Evolutionary conservation across 179 eudicot species (phyloP).

Genomic region (Spergularia azorica): DNA sequence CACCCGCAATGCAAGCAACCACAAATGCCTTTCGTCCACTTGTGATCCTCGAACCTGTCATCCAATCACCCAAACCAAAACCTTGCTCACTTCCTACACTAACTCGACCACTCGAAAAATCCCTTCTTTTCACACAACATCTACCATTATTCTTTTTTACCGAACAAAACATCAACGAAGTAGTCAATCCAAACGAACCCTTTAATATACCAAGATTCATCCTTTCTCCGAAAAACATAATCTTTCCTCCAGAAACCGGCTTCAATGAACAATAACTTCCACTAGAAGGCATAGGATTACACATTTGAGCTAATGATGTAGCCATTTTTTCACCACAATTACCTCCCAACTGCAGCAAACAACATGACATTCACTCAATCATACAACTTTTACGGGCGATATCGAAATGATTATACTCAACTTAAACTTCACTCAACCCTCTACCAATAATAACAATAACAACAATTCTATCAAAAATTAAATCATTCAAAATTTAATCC

Average conservation of each 20-base stretch:
- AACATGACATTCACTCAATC: background rate
- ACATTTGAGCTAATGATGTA: conserved; percentile 25
- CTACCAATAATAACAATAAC: too few species aligned
- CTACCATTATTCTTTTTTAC: background rate
- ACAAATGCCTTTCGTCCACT: conserved; percentile 3
- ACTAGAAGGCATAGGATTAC: conserved; percentile 20
- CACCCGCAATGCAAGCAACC: conserved; percentile 29
- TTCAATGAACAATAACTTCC: conserved; percentile 26
- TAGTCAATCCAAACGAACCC: conserved; percentile 1
- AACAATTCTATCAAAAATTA: too few species aligned
- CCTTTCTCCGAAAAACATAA: conserved; percentile 19
- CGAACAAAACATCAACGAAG: background rate
- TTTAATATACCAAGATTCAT: conserved; percentile 12
- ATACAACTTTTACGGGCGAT: background rate
- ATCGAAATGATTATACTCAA: too few species aligned
- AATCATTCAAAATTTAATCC: too few species aligned
- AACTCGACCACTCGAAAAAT: conserved; percentile 14
- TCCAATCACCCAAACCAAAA: background rate
- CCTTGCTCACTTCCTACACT: conserved; percentile 3
- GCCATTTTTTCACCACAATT: conserved; percentile 25
- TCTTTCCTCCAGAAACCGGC: conserved; percentile 14
- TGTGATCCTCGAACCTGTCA: conserved; percentile 13
- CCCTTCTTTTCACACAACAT: background rate
- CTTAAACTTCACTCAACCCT: too few species aligned
- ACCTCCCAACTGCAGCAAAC: conserved; percentile 7